A percentile compares a stretch with the other conserved stretches of the same genome.
phyloP scores from a whole-genome alignment of 1,284 basidiomycete species.

The Papiliotrema nemorosa region DNA sequence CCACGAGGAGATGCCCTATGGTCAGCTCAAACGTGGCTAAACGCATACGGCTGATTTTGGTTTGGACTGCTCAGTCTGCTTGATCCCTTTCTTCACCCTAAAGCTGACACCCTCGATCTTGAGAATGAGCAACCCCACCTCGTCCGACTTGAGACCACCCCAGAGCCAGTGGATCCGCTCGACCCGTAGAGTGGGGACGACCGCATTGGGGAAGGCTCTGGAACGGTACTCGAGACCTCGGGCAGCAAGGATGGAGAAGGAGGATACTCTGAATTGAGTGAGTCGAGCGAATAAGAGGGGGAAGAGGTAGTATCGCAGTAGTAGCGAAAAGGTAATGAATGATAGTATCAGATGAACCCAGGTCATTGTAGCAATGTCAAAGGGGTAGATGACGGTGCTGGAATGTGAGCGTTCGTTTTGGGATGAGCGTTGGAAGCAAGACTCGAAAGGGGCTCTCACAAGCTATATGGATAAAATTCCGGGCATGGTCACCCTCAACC shows the following conservation, averaged over 20 bases:
- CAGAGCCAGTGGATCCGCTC: constrained; percentile 34
- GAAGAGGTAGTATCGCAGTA: constrained; percentile 2
- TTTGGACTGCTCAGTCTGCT: too few relatives aligned
- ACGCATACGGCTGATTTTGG: too few relatives aligned
- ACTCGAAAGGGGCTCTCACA: too few relatives aligned
- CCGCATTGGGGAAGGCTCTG: neutral
- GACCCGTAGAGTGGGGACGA: constrained; percentile 28
- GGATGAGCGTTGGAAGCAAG: neutral
- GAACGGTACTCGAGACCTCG: constrained; percentile 3
- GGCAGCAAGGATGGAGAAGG: neutral
- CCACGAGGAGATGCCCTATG: neutral
- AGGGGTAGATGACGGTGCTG: neutral
- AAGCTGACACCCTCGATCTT: constrained; percentile 32
- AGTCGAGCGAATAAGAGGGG: constrained; percentile 3
- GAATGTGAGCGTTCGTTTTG: too few relatives aligned
- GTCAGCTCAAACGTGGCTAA: too few relatives aligned
- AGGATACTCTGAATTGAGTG: constrained; percentile 1
- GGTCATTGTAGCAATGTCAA: neutral
- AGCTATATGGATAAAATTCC: too few relatives aligned
- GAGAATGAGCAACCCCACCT: constrained; percentile 32
- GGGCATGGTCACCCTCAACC: too few relatives aligned
- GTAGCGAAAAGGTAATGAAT: neutral
- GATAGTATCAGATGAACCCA: neutral
- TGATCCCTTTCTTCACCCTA: constrained; percentile 13
- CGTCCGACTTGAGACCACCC: constrained; percentile 24